These are phyloP conservation scores for Byssothecium circinans DNA, from an alignment of 2,329 filamentous ascomycete genomes.

Conservation along the genomic window DNA sequence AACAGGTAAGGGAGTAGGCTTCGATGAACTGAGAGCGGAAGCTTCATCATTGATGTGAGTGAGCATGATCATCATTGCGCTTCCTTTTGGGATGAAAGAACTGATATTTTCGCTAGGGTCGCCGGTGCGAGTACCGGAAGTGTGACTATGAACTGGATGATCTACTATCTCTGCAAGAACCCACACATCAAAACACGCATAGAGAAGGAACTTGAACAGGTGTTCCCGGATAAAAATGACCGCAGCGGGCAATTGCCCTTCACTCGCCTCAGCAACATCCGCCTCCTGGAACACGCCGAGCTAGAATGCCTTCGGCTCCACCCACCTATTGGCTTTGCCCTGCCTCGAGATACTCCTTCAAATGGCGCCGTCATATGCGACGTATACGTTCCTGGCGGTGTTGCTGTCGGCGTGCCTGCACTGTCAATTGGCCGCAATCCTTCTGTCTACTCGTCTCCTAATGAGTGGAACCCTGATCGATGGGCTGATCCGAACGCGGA, in stretches of 20 bases:
- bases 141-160: conserved; percentile 22
- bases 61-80: neutral
- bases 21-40: conserved; percentile 17
- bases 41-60: conserved; percentile 17
- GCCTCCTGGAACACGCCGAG: conserved; percentile 16
- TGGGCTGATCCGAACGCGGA: conserved; percentile 8
- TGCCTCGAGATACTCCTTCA: conserved; percentile 17
- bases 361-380: conserved; percentile 11
- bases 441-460: conserved; percentile 8
- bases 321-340: conserved; percentile 16
- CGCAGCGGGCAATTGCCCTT: conserved; percentile 7
- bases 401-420: conserved; percentile 18
- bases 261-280: conserved; percentile 15
- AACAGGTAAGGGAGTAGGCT: conserved; percentile 15
- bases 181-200: conserved; percentile 10
- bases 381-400: conserved; percentile 12
- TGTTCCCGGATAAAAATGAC: conserved; percentile 8
- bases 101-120: conserved; percentile 7
- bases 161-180: conserved; percentile 19
- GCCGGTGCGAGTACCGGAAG: conserved; percentile 17
- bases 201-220: conserved; percentile 9
- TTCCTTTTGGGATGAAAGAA: neutral
- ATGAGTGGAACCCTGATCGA: conserved; percentile 12
- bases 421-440: conserved; percentile 15
- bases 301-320: conserved; percentile 16